These are phyloP conservation scores for Xanthoparmelia taractica DNA, from an alignment of 495 filamentous ascomycete genomes.

Conservation along the genomic window DNA sequence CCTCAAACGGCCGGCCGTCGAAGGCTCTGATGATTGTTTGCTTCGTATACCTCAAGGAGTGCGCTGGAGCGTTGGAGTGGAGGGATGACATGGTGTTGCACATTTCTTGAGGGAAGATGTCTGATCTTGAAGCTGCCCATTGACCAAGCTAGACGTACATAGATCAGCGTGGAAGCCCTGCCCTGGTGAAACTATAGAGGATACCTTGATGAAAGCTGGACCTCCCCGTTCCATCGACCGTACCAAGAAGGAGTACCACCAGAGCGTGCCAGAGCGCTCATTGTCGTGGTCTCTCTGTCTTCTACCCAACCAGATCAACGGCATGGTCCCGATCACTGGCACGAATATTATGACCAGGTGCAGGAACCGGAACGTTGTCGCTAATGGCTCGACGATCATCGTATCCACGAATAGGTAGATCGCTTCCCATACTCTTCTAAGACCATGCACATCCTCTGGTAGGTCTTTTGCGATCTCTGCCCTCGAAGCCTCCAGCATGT, in stretches of 20 bases:
- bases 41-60: conserved; percentile 75
- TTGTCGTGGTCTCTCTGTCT: conserved; percentile 52
- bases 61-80: conserved; percentile 88
- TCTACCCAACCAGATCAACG: conserved; percentile 69
- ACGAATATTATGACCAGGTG: conserved; percentile 84
- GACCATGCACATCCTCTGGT: conserved; percentile 49
- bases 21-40: conserved; percentile 74
- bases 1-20: conserved; percentile 65
- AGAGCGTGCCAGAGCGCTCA: conserved; percentile 71
- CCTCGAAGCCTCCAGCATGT: conserved; percentile 76
- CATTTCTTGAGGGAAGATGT: conserved; percentile 94
- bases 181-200: conserved; percentile 8
- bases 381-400: conserved; percentile 78
- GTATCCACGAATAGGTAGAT: conserved; percentile 56
- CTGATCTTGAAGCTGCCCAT: conserved; percentile 95
- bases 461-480: conserved; percentile 64
- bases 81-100: conserved; percentile 91
- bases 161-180: conserved; percentile 2
- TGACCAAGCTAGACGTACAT: conserved; percentile 66
- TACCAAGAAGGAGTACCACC: conserved; percentile 93
- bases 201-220: conserved; percentile 95
- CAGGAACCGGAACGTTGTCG: conserved; percentile 77
- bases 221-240: conserved; percentile 87
- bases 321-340: conserved; percentile 74
- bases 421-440: conserved; percentile 45